phyloP scores from a whole-genome alignment of 257 asterid genomes.

The Ballota nigra region DNA sequence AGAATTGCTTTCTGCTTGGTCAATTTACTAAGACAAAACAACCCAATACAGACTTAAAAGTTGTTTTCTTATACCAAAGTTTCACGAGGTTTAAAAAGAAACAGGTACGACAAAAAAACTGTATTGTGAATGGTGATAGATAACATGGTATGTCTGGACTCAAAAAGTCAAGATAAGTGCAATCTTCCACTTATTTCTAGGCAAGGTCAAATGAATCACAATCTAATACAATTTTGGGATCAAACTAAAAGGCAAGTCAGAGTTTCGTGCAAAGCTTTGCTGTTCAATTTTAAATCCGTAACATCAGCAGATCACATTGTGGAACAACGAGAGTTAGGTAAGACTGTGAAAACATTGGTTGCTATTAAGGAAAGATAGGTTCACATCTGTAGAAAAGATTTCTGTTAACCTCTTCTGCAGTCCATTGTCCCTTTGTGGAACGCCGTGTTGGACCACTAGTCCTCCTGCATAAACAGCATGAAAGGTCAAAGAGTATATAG shows the following conservation, averaged over 20 bases:
- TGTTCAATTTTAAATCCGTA: background rate
- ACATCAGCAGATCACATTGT: background rate
- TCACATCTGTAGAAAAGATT: constrained; percentile 12
- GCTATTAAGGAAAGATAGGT: background rate
- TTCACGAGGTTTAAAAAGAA: background rate
- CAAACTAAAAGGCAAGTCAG: background rate
- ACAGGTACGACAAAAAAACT: background rate
- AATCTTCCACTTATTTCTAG: background rate
- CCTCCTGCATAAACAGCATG: constrained; percentile 52
- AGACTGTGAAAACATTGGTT: background rate
- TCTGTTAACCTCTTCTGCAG: constrained; percentile 77
- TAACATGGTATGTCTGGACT: background rate
- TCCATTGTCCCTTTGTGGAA: constrained; percentile 99
- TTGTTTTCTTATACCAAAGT: background rate
- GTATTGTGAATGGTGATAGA: background rate
- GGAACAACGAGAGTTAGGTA: background rate
- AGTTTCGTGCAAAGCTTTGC: background rate
- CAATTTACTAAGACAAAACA: background rate
- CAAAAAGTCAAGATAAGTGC: background rate
- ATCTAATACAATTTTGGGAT: background rate
- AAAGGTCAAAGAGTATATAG: constrained; percentile 13
- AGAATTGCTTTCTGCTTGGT: background rate
- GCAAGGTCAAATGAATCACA: background rate
- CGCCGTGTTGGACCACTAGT: constrained; percentile 96
- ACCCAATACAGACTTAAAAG: background rate